Evolutionary conservation across 2,329 filamentous ascomycete species (phyloP).

Genomic region (Sporothrix globosa): DNA sequence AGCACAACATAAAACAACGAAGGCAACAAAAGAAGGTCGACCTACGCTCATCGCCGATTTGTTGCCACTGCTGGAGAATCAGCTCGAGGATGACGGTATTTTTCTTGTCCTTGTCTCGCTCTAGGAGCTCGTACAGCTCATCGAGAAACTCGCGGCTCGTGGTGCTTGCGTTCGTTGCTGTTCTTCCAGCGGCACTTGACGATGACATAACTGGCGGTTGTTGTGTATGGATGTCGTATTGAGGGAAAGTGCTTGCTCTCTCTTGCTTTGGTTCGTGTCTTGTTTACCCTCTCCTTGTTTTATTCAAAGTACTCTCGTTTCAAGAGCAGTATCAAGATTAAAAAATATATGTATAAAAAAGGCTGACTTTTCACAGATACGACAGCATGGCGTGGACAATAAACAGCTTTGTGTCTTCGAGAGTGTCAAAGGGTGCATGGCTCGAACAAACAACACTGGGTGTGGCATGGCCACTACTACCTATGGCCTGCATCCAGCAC

Average conservation of each 20-base stretch:
- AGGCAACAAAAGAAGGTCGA: neutral
- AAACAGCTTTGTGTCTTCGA: neutral
- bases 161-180: neutral
- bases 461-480: neutral
- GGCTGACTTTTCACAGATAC: neutral
- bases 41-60: slow-evolving; percentile 30
- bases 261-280: neutral
- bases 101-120: slow-evolving; percentile 26
- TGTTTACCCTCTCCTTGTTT: neutral
- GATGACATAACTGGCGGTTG: slow-evolving; percentile 14
- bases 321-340: neutral
- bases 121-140: slow-evolving; percentile 35
- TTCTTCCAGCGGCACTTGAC: slow-evolving; percentile 11
- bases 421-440: slow-evolving; percentile 2
- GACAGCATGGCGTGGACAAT: neutral
- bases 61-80: slow-evolving; percentile 34
- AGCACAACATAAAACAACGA: neutral
- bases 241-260: neutral
- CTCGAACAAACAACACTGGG: neutral
- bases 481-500: neutral
- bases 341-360: neutral
- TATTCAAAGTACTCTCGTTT: neutral
- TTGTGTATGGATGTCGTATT: neutral
- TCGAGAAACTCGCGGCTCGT: slow-evolving; percentile 29
- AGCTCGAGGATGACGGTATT: slow-evolving; percentile 33